Percentiles rank a stretch among this genome's conserved stretches.
phyloP scores from a whole-genome alignment of 2,329 filamentous ascomycete genomes.

The Ophiocordyceps camponoti-saundersi region DNA sequence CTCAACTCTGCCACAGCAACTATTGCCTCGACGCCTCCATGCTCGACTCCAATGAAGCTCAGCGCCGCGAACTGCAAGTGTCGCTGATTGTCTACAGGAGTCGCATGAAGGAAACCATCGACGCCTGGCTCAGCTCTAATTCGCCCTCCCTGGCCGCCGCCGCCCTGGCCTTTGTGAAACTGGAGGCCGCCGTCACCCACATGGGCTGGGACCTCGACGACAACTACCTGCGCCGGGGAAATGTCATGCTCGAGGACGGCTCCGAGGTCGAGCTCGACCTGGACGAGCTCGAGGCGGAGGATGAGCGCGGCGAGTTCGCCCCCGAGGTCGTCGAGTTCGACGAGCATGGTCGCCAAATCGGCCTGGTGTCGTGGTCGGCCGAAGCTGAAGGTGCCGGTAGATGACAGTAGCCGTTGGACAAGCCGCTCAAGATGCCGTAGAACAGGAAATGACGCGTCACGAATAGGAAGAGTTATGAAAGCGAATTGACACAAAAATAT shows the following conservation, averaged over 20 bases:
- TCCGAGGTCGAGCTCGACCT: conserved; percentile 30
- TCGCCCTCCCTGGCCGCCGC: conserved; percentile 25
- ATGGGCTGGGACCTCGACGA: conserved; percentile 40
- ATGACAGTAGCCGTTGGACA: too few relatives aligned
- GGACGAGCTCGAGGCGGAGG: conserved; percentile 34
- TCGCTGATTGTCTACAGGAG: conserved; percentile 37
- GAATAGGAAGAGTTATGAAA: conserved; percentile 7
- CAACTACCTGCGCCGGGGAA: conserved; percentile 29
- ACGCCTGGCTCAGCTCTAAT: conserved; percentile 14
- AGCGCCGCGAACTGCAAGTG: conserved; percentile 21
- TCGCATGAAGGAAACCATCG: conserved; percentile 29
- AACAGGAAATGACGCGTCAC: not conserved
- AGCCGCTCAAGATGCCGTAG: not conserved
- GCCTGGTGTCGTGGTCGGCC: conserved; percentile 30
- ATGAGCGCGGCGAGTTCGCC: conserved; percentile 34
- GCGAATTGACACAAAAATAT: too few relatives aligned
- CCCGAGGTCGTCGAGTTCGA: conserved; percentile 36
- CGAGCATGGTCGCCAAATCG: conserved; percentile 31
- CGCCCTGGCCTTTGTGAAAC: conserved; percentile 25
- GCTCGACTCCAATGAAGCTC: conserved; percentile 17
- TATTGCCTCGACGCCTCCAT: conserved; percentile 28
- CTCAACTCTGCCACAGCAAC: conserved; percentile 37
- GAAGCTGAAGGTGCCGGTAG: not conserved
- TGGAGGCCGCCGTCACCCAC: conserved; percentile 15
- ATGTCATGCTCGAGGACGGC: conserved; percentile 34